Base-by-base conservation (phyloP, 108 stramenopile genomes). In the Conticribra weissflogii region DNA sequence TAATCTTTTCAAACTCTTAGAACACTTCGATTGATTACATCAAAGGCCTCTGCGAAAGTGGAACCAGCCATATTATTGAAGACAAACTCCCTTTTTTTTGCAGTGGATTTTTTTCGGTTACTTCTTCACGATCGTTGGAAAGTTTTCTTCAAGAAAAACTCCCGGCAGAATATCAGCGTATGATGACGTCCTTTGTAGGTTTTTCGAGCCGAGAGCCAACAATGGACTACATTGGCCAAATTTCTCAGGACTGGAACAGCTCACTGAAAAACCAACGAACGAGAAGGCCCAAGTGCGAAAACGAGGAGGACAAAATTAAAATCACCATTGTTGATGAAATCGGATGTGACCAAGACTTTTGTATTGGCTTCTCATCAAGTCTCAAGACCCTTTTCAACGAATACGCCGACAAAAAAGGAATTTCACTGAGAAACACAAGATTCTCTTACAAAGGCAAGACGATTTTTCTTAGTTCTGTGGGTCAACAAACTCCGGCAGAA, bases 331-430 rank as follows among this genome's bases (percentile, higher is more conserved):
- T 19, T 18, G 17, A 21, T 34, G 57, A 59, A 8, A 5, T 9
- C 36, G 12, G n/a, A n/a, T n/a, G 12, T 41, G 12, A 5, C 36
- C 5, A 41, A 41, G 36, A 41, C 17, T 59, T 59, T 34, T 16
- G 21, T n/a, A 23, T 59, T 2, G 17, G 57, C 32, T 19, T 3
- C 14, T 32, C 28, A 34, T 34, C n/a, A 32, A 29, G 33, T 34
- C 57, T 59, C 57, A 59, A 36, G 57, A 36, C 32, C 18, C 31
- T 59, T 14, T 59, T 59, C 33, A 59, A 59, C 19, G 57, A 59
- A 34, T 59, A 59, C 21, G 57, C 57, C 16, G 57, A 59, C 3
- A 59, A 59, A 17, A 59, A 59, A 19, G 30, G 19, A 4, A 32
- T 59, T 3, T 59, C 57, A 18, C 57, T 59, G 17, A 59, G 33